Base-by-base conservation (phyloP, 2,329 filamentous ascomycete species). In the Trichoderma endophyticum region DNA sequence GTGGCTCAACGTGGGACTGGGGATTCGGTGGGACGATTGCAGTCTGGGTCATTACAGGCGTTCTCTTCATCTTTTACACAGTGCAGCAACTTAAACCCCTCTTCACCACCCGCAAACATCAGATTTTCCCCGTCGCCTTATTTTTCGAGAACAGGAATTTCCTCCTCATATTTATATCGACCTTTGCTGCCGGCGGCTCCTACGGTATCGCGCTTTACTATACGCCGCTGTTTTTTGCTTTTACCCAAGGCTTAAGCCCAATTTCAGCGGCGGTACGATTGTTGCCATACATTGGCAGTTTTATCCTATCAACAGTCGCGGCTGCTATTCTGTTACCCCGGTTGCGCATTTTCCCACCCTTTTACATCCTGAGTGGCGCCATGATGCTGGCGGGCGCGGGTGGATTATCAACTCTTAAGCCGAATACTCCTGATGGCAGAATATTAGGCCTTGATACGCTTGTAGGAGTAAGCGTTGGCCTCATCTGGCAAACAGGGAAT, bases 151-250 rank as follows among this genome's bases (percentile, higher is more conserved):
- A 59, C 9, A 56, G 48, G 6, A 63, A 60, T 21, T 34, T 72
- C 24, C 56, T 72, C 2, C 54, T 74, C 14, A 77, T 88, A 1
- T 84, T 82, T 74, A 76, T 86, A 34, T 78, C 80, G 7, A 84
- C 81, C 1, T 76, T 79, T 2, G 79, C 78, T 36, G 79, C 79
- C 0, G 81, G 79, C 7, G 78, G 81, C 3, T 78, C 78, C 9
- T 80, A 82, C 72, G 83, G 82, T 15, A 78, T 84, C 60, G 75
- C 81, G 0, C 79, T 86, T 7, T 89, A 88, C 78, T 89, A 86
- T 77, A 83, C 86, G 8, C 87, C 87, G 0, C 78, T 89, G 0
- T 88, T 83, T 78, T 88, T 88, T 77, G 84, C 86, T 71, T 89
- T 88, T 75, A 81, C 81, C 0, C 80, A 79, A 3, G 83, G 83